Evolutionary conservation across 179 eudicot species (phyloP).

Genomic region (Camellia oleifera): DNA sequence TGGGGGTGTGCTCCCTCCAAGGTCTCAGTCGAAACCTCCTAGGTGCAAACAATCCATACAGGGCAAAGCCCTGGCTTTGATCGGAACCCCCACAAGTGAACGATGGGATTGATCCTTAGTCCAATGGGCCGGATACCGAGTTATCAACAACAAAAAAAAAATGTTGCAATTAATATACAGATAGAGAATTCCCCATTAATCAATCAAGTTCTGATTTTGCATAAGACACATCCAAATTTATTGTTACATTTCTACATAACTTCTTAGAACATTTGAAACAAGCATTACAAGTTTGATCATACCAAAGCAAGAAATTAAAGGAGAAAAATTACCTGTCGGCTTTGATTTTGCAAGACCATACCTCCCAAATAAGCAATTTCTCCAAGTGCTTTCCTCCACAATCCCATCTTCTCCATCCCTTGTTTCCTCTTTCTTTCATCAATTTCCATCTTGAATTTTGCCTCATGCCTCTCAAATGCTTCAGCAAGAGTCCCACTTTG

Average conservation of each 20-base stretch:
- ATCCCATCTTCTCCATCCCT: not conserved
- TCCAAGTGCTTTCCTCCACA: constrained; percentile 16
- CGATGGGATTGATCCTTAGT: too few relatives aligned
- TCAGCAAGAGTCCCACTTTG: not conserved
- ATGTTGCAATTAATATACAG: too few relatives aligned
- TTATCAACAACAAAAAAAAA: too few relatives aligned
- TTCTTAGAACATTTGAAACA: not conserved
- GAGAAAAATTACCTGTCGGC: not conserved
- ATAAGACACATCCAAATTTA: not conserved
- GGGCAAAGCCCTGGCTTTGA: too few relatives aligned
- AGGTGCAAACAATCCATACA: too few relatives aligned
- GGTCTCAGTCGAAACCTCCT: too few relatives aligned
- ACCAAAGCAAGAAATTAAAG: not conserved
- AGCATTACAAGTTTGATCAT: not conserved
- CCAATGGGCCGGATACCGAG: too few relatives aligned
- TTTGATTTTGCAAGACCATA: not conserved
- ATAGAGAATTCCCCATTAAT: not conserved
- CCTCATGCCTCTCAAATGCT: not conserved
- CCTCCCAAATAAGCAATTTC: not conserved
- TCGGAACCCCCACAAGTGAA: too few relatives aligned
- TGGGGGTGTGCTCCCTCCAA: too few relatives aligned
- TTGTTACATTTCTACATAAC: not conserved
- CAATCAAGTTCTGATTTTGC: not conserved
- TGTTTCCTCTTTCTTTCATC: not conserved
- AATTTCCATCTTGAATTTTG: not conserved